phyloP scores from a whole-genome alignment of 1,139 yeast genomes.

The Lodderomyces beijingensis region DNA sequence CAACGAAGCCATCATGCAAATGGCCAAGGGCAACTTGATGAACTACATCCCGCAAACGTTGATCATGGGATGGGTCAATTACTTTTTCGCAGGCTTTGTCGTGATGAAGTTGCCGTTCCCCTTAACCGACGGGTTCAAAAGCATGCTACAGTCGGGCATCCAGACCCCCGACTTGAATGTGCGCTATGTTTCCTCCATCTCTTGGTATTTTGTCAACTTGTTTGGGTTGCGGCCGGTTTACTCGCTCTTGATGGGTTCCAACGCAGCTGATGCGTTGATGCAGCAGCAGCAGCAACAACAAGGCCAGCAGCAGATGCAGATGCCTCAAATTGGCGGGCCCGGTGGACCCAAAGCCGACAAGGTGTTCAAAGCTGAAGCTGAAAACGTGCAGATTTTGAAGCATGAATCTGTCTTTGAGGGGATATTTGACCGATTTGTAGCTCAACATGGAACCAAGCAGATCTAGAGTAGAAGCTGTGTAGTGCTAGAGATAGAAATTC shows the following conservation, averaged over 20 bases:
- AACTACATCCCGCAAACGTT: slow-evolving; percentile 87
- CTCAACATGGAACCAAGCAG: slow-evolving; percentile 9
- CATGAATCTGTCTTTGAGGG: slow-evolving; percentile 54
- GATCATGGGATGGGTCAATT: slow-evolving; percentile 95
- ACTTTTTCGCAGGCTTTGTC: slow-evolving; percentile 88
- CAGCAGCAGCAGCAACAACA: slow-evolving; percentile 46
- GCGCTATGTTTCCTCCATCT: slow-evolving; percentile 90
- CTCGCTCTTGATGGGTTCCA: slow-evolving; percentile 57
- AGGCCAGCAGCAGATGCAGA: slow-evolving; percentile 32
- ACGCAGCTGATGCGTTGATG: slow-evolving; percentile 47
- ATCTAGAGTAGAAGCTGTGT: no score
- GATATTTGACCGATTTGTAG: slow-evolving; percentile 61
- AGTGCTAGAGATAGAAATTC: no score
- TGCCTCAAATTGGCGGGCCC: slow-evolving; percentile 46
- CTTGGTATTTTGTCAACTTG: slow-evolving; percentile 95
- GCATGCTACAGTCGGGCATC: slow-evolving; percentile 88
- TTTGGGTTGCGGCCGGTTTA: slow-evolving; percentile 82
- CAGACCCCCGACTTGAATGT: slow-evolving; percentile 82
- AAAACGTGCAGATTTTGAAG: slow-evolving; percentile 63
- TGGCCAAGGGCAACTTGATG: slow-evolving; percentile 78
- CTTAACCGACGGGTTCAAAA: slow-evolving; percentile 80
- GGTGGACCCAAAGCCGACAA: slow-evolving; percentile 60
- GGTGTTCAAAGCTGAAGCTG: slow-evolving; percentile 67
- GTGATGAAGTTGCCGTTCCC: slow-evolving; percentile 62
- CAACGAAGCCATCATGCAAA: slow-evolving; percentile 71